Evolutionary conservation across 164 flowering plant species (phyloP), one percentile per base, ranked within the genome.

Genomic region (Protea cynaroides): DNA sequence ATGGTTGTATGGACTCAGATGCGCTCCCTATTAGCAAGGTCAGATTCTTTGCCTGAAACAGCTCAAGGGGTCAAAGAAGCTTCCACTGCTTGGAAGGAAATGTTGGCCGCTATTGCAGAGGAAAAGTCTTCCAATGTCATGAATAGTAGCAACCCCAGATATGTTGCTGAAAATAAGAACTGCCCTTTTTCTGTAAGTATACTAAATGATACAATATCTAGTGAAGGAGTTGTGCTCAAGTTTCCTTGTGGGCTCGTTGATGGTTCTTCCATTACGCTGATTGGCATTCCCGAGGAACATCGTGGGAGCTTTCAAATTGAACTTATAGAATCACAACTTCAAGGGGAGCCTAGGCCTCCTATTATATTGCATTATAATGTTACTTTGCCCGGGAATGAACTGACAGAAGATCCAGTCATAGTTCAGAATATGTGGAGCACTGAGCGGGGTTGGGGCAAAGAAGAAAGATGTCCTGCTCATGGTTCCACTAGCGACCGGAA

Each of bases 11-110:
- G 96, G 98, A 62, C 64, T 62, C 76, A 78, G 38, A 81, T 92
- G 91, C 83, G 66, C 44, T 47, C 65, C 14, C 55, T 92, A 22
- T 64, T 92, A 23, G 81, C 87, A 6, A 78, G 95, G 75, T 82
- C 95, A 11, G 95, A 89, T 70, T 78, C 85, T 62, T 75, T 89
- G 69, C 84, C 91, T 65, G 89, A 78, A 75, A 85, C 90, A 53
- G 80, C 81, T 70, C 86, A 84, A 70, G 98, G 93, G 58, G 75
- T 92, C 49, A 84, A 77, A 81, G 96, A 92, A 69, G 98, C 90
- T 75, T 74, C 89, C 14, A 56, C 80, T 64, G 85, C 88, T 15
- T 88, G 89, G 95, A 83, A 76, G 59, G 82, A 84, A 18, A 74
- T 92, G 43, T 15, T 80, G 46, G 71, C 72, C 17, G 23, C 68